Evolutionary conservation across 139 green algal genomes (phyloP), one percentile per base, ranked within the genome.

Genomic region (Asterochloris sp.): DNA sequence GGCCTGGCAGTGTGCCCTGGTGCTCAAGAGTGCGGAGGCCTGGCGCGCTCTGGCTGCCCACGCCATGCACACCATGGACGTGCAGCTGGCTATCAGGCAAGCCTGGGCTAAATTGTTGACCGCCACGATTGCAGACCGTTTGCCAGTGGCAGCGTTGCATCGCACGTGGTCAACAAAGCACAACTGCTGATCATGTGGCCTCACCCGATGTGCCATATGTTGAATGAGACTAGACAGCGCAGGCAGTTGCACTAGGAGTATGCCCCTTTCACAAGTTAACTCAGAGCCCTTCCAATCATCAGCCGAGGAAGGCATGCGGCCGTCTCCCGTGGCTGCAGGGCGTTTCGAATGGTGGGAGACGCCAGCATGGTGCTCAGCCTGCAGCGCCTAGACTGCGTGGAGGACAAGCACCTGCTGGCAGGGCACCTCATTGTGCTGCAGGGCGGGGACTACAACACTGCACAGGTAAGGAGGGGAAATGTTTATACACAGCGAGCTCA

Each of bases 321-420:
- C 17, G 23, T 9, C 28, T 47, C 26, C 17, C 54, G 73, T 28
- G 19, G 23, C 11, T 67, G 54, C 76, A 80, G 76, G 60, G 90
- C 87, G 15, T 94, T 86, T 69, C 86, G 90, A 54, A 81, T 87
- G 83, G 78, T 84, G 62, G 91, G 90, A 21, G 89, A 95, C 77
- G 88, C 91, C 19, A 83, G 83, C 81, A 92, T 94, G 86, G 90
- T 95, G 78, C 81, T 92, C 63, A 89, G 80, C 61, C 86, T 96
- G 83, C 83, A 91, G 62, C 85, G 81, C 2, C 83, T 97, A n/a
- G 38, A 74, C 47, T 75, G 88, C 76, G 68, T 91, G 54, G 89
- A 95, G 79, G 92, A 97, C 87, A 90, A 89, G 62, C 89, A 92
- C 82, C 82, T 96, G 76, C 90, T 96, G 82, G 87, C 89, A 26